Percentiles rank a stretch among this genome's conserved stretches.
These are phyloP conservation scores for Jacaranda copaia DNA, from an alignment of 257 asterid species.

Conservation along the genomic window DNA sequence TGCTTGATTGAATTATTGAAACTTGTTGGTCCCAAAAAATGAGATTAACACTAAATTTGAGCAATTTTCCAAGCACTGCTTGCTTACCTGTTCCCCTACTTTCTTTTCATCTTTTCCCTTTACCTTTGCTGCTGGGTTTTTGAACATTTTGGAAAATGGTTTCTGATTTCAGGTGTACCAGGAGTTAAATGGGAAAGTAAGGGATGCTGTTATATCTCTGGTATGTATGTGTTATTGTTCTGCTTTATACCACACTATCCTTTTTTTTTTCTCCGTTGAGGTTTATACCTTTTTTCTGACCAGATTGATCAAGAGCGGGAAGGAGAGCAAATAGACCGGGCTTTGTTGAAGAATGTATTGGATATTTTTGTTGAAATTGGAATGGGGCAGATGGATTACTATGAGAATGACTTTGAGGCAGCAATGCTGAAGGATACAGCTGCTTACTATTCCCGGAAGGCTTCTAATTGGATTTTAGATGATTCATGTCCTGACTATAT, in stretches of 20 bases:
- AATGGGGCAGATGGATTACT: conserved; percentile 66
- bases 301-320: conserved; percentile 74
- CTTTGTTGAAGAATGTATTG: conserved; percentile 57
- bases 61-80: not conserved
- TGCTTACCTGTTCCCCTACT: not conserved
- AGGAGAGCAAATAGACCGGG: conserved; percentile 74
- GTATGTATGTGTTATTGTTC: conserved; percentile 26
- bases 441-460: conserved; percentile 70
- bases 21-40: not conserved
- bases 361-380: conserved; percentile 75
- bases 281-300: conserved; percentile 17
- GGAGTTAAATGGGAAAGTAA: conserved; percentile 78
- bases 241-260: not conserved
- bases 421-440: conserved; percentile 60
- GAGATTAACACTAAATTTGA: not conserved
- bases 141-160: conserved; percentile 32
- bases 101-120: not conserved
- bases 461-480: conserved; percentile 68
- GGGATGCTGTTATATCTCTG: conserved; percentile 86
- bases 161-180: conserved; percentile 72
- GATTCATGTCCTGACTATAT: conserved; percentile 73
- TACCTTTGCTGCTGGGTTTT: not conserved
- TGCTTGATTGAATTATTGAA: not conserved
- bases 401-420: conserved; percentile 65
- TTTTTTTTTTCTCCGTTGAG: conserved; percentile 23